Conservation (phyloP, 192 early-diverging fungal genomes). For the Coemansia sp. region DNA sequence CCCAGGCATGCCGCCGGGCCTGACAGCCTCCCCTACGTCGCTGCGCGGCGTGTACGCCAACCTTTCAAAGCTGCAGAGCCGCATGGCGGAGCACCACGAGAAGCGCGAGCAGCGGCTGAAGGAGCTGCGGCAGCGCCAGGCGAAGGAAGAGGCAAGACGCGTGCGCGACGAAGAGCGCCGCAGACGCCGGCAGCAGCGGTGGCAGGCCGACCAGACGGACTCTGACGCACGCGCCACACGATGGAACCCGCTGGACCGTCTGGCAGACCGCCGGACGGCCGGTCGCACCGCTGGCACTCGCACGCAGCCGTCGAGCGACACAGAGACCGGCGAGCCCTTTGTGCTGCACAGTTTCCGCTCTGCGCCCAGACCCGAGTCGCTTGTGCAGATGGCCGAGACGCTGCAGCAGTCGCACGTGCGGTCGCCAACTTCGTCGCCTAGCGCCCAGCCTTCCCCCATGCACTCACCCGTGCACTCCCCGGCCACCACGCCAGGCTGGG, state of each 20-base stretch:
- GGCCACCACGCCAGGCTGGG: conserved; percentile 40
- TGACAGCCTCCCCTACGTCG: conserved; percentile 22
- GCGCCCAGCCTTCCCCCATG: conserved; percentile 9
- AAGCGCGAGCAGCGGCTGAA: conserved; percentile 41
- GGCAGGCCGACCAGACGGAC: conserved; percentile 6
- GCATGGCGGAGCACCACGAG: conserved; percentile 47
- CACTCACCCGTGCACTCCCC: conserved; percentile 28
- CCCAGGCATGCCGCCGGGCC: conserved; percentile 1
- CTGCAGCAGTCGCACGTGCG: not conserved
- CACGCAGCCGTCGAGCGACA: no score
- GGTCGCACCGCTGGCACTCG: not conserved
- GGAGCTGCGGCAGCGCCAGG: conserved; percentile 17
- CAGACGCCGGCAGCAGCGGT: not conserved
- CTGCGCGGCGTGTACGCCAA: conserved; percentile 48
- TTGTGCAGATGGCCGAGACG: conserved; percentile 16
- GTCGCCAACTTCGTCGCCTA: not conserved
- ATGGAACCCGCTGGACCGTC: conserved; percentile 2
- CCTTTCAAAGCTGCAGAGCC: conserved; percentile 44
- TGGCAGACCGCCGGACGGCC: not conserved
- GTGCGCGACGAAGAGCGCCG: conserved; percentile 16
- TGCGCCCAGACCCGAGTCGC: conserved; percentile 33
- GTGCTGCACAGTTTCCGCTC: conserved; percentile 36
- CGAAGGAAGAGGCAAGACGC: conserved; percentile 10
- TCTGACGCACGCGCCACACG: not conserved
- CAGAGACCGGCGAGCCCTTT: conserved; percentile 7